These are phyloP conservation scores for Sesbania bispinosa DNA, from an alignment of 306 rosid genomes.

Conservation along the genomic window DNA sequence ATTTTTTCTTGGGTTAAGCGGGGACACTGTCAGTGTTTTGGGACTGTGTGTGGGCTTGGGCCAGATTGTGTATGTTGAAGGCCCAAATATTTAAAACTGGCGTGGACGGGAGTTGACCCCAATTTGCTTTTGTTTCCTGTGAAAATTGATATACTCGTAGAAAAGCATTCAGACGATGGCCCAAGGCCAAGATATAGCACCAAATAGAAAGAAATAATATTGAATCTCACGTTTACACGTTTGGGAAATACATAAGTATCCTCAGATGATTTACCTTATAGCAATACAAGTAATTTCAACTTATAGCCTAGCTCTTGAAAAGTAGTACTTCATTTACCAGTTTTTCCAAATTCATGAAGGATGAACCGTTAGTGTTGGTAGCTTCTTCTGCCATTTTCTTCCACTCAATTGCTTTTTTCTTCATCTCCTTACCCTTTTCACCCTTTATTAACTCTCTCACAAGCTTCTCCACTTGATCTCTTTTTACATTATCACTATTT, in stretches of 20 bases:
- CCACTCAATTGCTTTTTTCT: conserved; percentile 29
- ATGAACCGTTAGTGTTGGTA: conserved; percentile 25
- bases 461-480: conserved; percentile 41
- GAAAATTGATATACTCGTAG: no score
- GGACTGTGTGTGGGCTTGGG: no score
- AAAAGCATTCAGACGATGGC: background rate
- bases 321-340: conserved; percentile 25
- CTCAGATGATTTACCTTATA: background rate
- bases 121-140: no score
- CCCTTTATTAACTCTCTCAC: conserved; percentile 46
- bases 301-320: background rate
- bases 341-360: conserved; percentile 35
- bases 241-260: background rate
- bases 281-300: background rate
- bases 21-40: no score
- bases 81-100: no score
- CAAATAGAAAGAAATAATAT: background rate
- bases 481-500: conserved; percentile 35
- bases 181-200: background rate
- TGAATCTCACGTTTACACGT: background rate
- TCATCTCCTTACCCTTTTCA: conserved; percentile 43
- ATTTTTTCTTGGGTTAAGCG: no score
- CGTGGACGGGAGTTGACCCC: no score
- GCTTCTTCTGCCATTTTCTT: conserved; percentile 36
- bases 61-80: no score